A percentile compares a stretch with the other conserved stretches of the same genome.
These are phyloP conservation scores for Ogataea neopini DNA, from an alignment of 805 yeast genomes.

Conservation along the genomic window DNA sequence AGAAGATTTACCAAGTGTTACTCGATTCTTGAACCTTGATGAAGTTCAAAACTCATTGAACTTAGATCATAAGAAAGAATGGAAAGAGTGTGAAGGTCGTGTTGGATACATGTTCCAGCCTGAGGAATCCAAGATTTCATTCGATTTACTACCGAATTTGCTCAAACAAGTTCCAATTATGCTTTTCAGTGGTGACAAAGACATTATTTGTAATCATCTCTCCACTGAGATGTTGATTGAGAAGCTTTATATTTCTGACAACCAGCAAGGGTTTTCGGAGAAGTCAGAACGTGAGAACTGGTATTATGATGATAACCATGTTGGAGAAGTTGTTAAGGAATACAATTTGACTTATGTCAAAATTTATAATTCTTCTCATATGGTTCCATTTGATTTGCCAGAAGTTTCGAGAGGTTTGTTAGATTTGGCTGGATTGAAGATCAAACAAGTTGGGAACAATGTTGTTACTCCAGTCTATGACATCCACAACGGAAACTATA, in stretches of 20 bases:
- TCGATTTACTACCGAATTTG: constrained; percentile 65
- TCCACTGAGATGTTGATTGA: constrained; percentile 61
- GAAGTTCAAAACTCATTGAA: constrained; percentile 55
- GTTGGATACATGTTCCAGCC: constrained; percentile 59
- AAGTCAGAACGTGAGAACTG: constrained; percentile 37
- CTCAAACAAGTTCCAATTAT: constrained; percentile 60
- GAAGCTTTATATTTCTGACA: constrained; percentile 61
- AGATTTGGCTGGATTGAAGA: constrained; percentile 47
- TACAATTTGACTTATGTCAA: constrained; percentile 76
- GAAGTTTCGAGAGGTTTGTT: constrained; percentile 68
- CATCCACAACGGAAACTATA: constrained; percentile 13
- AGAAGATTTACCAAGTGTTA: constrained; percentile 49
- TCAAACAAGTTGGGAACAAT: constrained; percentile 24
- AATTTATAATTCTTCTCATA: constrained; percentile 79
- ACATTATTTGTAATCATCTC: constrained; percentile 77
- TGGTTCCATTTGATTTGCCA: constrained; percentile 88
- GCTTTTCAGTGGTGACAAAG: constrained; percentile 85
- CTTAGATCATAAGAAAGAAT: constrained; percentile 40
- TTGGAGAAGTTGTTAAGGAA: constrained; percentile 47
- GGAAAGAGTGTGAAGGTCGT: constrained; percentile 76
- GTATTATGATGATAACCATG: constrained; percentile 42
- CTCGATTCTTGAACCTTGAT: constrained; percentile 48
- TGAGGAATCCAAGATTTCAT: constrained; percentile 55
- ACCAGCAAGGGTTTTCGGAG: constrained; percentile 49
- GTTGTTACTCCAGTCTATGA: constrained; percentile 33